Evolutionary conservation across 148 eudicot genomes (phyloP), one percentile per base, ranked within the genome.

Genomic region (Bassia scoparia): DNA sequence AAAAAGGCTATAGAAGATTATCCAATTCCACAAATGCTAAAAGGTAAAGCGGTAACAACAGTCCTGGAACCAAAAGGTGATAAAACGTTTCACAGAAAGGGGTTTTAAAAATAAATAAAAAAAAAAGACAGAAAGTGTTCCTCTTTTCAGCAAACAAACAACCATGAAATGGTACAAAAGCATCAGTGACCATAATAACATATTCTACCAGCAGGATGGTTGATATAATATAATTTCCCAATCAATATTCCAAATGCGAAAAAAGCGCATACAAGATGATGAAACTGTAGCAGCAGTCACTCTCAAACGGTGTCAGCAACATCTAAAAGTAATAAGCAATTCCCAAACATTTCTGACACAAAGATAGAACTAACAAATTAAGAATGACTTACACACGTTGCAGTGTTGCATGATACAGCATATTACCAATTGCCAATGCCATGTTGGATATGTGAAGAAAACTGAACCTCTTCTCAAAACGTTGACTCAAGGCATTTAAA

Each of bases 371-470:
- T 3, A 7, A 33, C 37, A 34, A 43, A 33, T 49, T 26, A 48
- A 35, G 48, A 56, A 52, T 70, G 74, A 78, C 97, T 89, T 86
- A 90, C 97, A 89, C 73, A 38, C 82, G 81, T 72, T 84, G 93
- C 71, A 90, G 71, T 7, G 93, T 90, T 66, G 97, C 97, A 84
- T 91, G 97, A 78, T 78, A 90, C 76, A 89, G 53, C 86, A 89
- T 86, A 87, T 91, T 87, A 65, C 97, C 97, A 66, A 90, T 84
- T 67, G 91, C 91, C 77, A 90, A 81, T 58, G 89, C 82, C 84
- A 90, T 78, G 85, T 90, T 90, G 73, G 93, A 90, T 69, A 90
- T 44, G 82, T 90, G 93, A 63, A 90, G 91, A 77, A 89, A 87
- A 79, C 88, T 90, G 66, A 90, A 90, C 72, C 93, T 84, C 83